Conservation (phyloP, 345 rosid species). For the Pistacia integerrima region DNA sequence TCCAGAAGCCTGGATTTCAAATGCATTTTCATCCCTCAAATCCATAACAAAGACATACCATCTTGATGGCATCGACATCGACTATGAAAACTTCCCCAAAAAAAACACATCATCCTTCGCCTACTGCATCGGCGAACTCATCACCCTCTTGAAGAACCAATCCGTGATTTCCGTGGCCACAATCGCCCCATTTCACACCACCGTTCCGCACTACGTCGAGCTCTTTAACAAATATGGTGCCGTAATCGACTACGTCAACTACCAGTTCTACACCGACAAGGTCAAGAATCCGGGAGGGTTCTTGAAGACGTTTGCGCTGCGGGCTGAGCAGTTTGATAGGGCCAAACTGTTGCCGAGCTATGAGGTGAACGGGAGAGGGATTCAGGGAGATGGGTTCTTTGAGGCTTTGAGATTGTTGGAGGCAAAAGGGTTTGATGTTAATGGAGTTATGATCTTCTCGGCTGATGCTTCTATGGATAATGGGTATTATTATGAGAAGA, state of each 20-base stretch:
- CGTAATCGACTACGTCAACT: slow-evolving; percentile 51
- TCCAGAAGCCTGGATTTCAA: slow-evolving; percentile 41
- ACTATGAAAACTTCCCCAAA: slow-evolving; percentile 47
- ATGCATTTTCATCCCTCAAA: slow-evolving; percentile 45
- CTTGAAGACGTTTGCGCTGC: slow-evolving; percentile 34
- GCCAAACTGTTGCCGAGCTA: slow-evolving; percentile 58
- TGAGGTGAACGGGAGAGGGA: slow-evolving; percentile 59
- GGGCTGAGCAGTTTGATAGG: slow-evolving; percentile 35
- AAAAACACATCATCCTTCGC: slow-evolving; percentile 28
- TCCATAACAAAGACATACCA: slow-evolving; percentile 34
- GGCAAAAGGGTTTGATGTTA: slow-evolving; percentile 40
- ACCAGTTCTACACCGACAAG: slow-evolving; percentile 60
- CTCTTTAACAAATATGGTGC: slow-evolving; percentile 31
- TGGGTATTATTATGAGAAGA: slow-evolving; percentile 46
- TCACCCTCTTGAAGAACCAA: slow-evolving; percentile 41
- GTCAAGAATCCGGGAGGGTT: slow-evolving; percentile 33
- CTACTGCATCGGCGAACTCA: slow-evolving; percentile 54
- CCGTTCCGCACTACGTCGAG: slow-evolving; percentile 32
- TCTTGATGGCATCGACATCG: slow-evolving; percentile 62
- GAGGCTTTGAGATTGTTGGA: slow-evolving; percentile 43
- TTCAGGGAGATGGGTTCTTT: slow-evolving; percentile 62
- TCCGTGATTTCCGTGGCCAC: slow-evolving; percentile 38
- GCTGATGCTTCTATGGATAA: slow-evolving; percentile 46
- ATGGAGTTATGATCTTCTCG: slow-evolving; percentile 63
- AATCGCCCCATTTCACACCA: slow-evolving; percentile 45